Evolutionary conservation across 2,329 filamentous ascomycete species (phyloP).

Genomic region (Periconia macrospinosa): DNA sequence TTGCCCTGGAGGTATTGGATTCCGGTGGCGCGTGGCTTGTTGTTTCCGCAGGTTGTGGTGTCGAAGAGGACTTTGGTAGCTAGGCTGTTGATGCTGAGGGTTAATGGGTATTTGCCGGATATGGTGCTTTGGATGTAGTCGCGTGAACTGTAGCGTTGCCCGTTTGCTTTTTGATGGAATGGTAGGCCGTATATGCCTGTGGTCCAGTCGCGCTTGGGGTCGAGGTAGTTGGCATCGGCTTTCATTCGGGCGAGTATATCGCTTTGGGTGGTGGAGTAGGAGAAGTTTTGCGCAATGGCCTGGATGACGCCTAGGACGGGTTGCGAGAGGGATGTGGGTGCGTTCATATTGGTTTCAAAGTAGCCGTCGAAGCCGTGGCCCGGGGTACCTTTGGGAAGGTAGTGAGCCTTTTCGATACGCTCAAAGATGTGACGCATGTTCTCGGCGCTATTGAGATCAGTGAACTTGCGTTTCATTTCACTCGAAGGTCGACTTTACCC

Average conservation of each 20-base stretch:
- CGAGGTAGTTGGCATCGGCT: slow-evolving; percentile 55
- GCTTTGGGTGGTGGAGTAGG: slow-evolving; percentile 53
- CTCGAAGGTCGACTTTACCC: slow-evolving; percentile 9
- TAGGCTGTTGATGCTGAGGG: slow-evolving; percentile 39
- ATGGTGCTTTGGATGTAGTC: slow-evolving; percentile 56
- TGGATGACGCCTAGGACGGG: slow-evolving; percentile 35
- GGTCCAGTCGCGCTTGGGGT: slow-evolving; percentile 49
- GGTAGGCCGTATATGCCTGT: slow-evolving; percentile 61
- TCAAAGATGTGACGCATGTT: slow-evolving; percentile 60
- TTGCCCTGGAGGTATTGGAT: slow-evolving; percentile 48
- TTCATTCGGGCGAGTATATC: slow-evolving; percentile 47
- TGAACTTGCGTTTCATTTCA: neutral
- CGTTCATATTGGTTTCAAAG: slow-evolving; percentile 55
- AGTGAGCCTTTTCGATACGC: slow-evolving; percentile 56
- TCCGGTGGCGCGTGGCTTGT: slow-evolving; percentile 41
- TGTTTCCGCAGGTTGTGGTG: slow-evolving; percentile 47
- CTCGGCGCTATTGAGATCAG: slow-evolving; percentile 12
- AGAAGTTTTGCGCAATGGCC: slow-evolving; percentile 26
- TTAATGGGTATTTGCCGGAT: slow-evolving; percentile 36
- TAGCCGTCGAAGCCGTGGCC: slow-evolving; percentile 62
- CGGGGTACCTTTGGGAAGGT: slow-evolving; percentile 45
- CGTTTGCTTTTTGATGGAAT: slow-evolving; percentile 52
- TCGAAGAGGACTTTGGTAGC: slow-evolving; percentile 45
- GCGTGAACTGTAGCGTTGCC: slow-evolving; percentile 56
- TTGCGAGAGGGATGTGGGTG: slow-evolving; percentile 52